Evolutionary conservation across 2,329 filamentous ascomycete species (phyloP).

Genomic region (Metarhizium rileyi): DNA sequence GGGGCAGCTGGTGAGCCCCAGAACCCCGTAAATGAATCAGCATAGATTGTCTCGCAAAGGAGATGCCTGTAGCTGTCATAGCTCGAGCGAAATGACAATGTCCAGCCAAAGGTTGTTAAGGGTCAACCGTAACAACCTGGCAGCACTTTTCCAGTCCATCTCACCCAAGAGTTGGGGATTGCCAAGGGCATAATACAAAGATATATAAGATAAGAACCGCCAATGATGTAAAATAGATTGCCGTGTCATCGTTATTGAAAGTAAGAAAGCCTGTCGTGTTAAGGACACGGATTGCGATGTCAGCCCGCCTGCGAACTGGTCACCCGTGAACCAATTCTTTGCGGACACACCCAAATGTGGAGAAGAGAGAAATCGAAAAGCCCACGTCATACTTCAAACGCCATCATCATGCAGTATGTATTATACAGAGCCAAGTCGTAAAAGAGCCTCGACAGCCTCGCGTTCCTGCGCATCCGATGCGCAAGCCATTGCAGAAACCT

Average conservation of each 20-base stretch:
- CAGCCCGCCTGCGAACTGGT: constrained; percentile 8
- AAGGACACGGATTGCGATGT: constrained; percentile 19
- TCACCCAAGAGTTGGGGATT: neutral
- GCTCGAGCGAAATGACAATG: neutral
- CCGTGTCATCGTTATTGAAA: constrained; percentile 24
- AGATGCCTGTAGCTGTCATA: neutral
- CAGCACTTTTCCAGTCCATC: neutral
- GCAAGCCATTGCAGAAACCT: constrained; percentile 40
- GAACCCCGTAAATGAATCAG: neutral
- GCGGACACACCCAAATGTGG: neutral
- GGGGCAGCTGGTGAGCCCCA: neutral
- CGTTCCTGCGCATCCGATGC: constrained; percentile 63
- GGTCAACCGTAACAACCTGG: neutral
- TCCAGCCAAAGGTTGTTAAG: neutral
- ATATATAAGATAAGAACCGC: neutral
- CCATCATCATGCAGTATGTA: constrained; percentile 23
- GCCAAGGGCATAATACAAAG: constrained; percentile 3
- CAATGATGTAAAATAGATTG: constrained; percentile 8
- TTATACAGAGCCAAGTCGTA: constrained; percentile 74
- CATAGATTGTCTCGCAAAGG: neutral
- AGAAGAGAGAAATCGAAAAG: constrained; percentile 2
- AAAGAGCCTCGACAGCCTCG: constrained; percentile 70
- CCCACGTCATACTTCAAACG: constrained; percentile 2
- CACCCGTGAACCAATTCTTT: constrained; percentile 4
- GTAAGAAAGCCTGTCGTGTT: constrained; percentile 11